These are phyloP conservation scores for Claviceps capensis DNA, from an alignment of 2,329 filamentous ascomycete species.

Conservation along the genomic window DNA sequence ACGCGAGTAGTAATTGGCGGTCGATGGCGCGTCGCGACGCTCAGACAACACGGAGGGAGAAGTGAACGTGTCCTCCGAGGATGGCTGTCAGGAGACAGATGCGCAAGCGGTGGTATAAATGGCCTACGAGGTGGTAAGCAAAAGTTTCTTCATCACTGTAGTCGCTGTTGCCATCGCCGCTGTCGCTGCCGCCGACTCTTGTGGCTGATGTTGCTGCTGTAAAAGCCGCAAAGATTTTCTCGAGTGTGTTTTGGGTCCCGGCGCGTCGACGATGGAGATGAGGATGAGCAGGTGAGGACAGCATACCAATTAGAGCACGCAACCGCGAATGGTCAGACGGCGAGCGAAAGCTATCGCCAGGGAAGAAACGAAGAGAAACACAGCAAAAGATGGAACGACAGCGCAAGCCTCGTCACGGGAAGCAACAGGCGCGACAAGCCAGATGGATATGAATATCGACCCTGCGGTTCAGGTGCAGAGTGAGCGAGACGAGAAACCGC, in stretches of 20 bases:
- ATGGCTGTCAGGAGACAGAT: neutral
- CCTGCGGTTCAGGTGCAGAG: slow-evolving; percentile 7
- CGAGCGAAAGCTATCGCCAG: neutral
- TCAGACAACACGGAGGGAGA: neutral
- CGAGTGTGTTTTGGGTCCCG: neutral
- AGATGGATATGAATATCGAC: slow-evolving; percentile 5
- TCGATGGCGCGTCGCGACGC: slow-evolving; percentile 2
- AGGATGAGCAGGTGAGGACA: neutral
- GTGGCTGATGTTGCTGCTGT: neutral
- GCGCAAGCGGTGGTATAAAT: neutral
- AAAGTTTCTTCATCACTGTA: neutral
- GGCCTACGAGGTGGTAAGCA: neutral
- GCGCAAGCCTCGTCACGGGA: slow-evolving; percentile 1
- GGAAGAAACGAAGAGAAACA: neutral
- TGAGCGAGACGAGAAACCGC: slow-evolving; percentile 3
- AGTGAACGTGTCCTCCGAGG: neutral
- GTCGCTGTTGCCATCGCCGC: neutral
- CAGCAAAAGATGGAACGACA: neutral
- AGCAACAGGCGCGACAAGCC: slow-evolving; percentile 4
- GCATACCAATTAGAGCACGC: slow-evolving; percentile 1
- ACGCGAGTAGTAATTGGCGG: neutral
- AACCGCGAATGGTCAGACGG: neutral
- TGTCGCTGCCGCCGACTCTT: neutral
- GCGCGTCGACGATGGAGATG: neutral
- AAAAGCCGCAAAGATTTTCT: neutral